phyloP scores from a whole-genome alignment of 345 rosid species.

The Gossypium anomalum region DNA sequence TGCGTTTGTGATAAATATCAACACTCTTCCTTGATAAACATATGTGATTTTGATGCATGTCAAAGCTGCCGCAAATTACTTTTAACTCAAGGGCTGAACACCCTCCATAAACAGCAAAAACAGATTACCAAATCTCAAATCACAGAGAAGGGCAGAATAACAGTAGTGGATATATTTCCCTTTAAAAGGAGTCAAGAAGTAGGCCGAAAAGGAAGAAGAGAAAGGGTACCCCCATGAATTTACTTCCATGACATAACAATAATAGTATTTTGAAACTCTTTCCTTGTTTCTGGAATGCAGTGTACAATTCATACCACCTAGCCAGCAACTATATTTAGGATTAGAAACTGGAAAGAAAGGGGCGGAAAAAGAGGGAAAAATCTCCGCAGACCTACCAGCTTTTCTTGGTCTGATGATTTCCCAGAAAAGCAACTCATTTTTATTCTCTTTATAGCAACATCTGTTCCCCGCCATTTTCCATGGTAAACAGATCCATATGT shows the following conservation, averaged over 20 bases:
- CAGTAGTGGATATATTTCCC: background rate
- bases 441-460: constrained; percentile 72
- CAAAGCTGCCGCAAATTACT: background rate
- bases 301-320: background rate
- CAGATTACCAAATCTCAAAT: background rate
- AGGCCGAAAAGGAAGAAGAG: background rate
- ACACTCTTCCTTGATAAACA: no score
- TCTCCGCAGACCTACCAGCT: constrained; percentile 42
- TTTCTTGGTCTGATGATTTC: constrained; percentile 62
- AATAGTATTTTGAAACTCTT: background rate
- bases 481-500: constrained; percentile 73
- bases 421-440: constrained; percentile 59
- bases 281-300: background rate
- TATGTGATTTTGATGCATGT: no score
- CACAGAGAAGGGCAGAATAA: constrained; percentile 1
- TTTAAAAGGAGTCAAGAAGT: background rate
- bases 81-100: background rate
- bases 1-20: background rate
- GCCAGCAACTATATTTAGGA: constrained; percentile 8
- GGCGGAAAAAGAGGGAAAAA: constrained; percentile 12
- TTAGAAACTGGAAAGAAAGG: background rate
- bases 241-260: background rate
- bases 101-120: background rate
- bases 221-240: constrained; percentile 4
- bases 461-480: constrained; percentile 74